Conservation (phyloP, 768 basidiomycete genomes). For the Pleurotus citrinopileatus region DNA sequence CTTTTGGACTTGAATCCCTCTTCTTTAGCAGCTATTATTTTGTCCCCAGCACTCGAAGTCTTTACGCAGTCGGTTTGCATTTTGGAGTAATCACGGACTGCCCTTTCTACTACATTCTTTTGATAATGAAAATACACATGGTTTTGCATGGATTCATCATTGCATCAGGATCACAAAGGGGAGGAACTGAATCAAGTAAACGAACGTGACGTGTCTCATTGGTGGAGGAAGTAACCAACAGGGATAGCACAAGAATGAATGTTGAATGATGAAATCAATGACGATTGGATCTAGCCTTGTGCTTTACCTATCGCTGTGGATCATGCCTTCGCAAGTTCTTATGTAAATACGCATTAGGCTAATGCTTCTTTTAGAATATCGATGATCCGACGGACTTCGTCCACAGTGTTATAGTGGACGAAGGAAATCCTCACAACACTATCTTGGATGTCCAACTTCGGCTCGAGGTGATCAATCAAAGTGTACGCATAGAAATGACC, state of each 20-base stretch:
- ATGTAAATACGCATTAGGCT: conserved; percentile 17
- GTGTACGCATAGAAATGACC: conserved; percentile 80
- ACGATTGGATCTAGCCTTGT: no score
- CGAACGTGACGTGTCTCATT: no score
- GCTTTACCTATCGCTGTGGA: no score
- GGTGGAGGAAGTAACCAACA: no score
- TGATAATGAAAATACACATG: not conserved
- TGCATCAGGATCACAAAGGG: not conserved
- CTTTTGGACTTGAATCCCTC: not conserved
- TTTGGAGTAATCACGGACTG: not conserved
- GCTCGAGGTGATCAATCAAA: conserved; percentile 47
- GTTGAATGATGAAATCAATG: no score
- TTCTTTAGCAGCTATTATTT: not conserved
- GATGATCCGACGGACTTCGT: conserved; percentile 64
- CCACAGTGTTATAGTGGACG: conserved; percentile 77
- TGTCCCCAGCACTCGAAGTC: not conserved
- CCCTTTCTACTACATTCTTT: not conserved
- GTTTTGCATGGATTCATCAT: not conserved
- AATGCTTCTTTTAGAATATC: conserved; percentile 51
- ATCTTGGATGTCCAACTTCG: conserved; percentile 57
- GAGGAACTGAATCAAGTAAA: no score
- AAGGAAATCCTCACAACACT: conserved; percentile 74
- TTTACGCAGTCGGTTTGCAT: not conserved
- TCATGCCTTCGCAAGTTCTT: not conserved
- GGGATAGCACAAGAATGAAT: no score